These are phyloP conservation scores for Dothideomycetes sp. DNA, from an alignment of 2,329 filamentous ascomycete species.

Conservation along the genomic window DNA sequence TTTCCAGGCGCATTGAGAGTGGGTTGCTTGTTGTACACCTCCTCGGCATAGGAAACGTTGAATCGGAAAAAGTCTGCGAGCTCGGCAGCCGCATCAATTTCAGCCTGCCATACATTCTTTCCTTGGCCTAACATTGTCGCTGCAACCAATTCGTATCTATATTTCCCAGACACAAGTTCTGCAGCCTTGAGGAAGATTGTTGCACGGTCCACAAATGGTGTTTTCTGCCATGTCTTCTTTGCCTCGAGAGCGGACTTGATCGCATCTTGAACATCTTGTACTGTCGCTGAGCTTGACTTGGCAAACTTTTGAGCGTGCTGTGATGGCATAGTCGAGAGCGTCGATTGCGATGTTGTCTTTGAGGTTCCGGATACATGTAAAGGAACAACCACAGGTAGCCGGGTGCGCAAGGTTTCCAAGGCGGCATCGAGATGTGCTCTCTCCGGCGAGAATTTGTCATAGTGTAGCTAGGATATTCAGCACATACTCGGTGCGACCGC, in stretches of 20 bases:
- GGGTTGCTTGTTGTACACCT: constrained; percentile 32
- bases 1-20: constrained; percentile 19
- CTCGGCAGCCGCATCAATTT: constrained; percentile 31
- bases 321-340: constrained; percentile 2
- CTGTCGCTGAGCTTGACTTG: constrained; percentile 9
- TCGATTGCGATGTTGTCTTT: neutral
- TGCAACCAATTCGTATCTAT: constrained; percentile 28
- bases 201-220: constrained; percentile 28
- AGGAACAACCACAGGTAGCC: neutral
- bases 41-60: constrained; percentile 25
- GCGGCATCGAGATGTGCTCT: neutral
- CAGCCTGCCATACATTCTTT: constrained; percentile 34
- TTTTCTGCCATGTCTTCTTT: constrained; percentile 27
- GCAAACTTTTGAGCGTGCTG: constrained; percentile 3
- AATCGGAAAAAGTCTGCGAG: constrained; percentile 31
- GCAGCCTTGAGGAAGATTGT: constrained; percentile 30
- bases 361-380: neutral
- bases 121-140: constrained; percentile 36
- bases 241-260: constrained; percentile 27
- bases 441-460: constrained; percentile 5
- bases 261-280: constrained; percentile 16
- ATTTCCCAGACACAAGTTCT: constrained; percentile 24
- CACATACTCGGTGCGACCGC: neutral
- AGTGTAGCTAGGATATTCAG: neutral
- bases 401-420: neutral